phyloP scores from a whole-genome alignment of 2,329 filamentous ascomycete genomes.

The Didymella arachidicola region DNA sequence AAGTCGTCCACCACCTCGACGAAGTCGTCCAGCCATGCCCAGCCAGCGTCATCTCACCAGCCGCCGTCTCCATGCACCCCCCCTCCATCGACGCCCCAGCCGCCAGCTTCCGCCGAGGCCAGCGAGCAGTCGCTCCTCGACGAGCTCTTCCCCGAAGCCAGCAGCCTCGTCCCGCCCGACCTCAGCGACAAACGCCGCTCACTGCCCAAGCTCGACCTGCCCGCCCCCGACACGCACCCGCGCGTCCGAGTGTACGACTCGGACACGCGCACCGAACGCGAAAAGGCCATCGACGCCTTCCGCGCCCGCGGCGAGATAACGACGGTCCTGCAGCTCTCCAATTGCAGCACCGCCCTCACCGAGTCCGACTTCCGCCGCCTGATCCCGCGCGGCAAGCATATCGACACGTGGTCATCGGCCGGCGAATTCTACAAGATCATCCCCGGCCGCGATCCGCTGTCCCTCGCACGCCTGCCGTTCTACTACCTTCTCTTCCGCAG shows the following conservation, averaged over 20 bases:
- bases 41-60: no score
- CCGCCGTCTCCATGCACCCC: not conserved
- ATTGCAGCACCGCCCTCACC: slow-evolving; percentile 59
- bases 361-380: slow-evolving; percentile 76
- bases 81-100: no score
- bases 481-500: slow-evolving; percentile 76
- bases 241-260: slow-evolving; percentile 16
- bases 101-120: slow-evolving; percentile 7
- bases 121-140: slow-evolving; percentile 53
- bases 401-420: slow-evolving; percentile 69
- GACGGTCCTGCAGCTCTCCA: slow-evolving; percentile 64
- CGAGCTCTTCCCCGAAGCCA: slow-evolving; percentile 64
- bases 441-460: slow-evolving; percentile 69
- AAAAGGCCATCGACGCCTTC: slow-evolving; percentile 31
- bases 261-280: slow-evolving; percentile 5
- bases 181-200: slow-evolving; percentile 24
- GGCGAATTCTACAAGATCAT: slow-evolving; percentile 69
- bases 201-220: slow-evolving; percentile 41
- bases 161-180: slow-evolving; percentile 27
- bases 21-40: not conserved
- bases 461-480: slow-evolving; percentile 67
- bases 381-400: slow-evolving; percentile 66
- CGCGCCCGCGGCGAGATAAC: slow-evolving; percentile 39
- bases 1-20: not conserved
- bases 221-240: slow-evolving; percentile 23